Percentiles rank a stretch among this genome's conserved stretches.
These are phyloP conservation scores for Oemleria cerasiformis DNA, from an alignment of 306 rosid genomes.

Conservation along the genomic window DNA sequence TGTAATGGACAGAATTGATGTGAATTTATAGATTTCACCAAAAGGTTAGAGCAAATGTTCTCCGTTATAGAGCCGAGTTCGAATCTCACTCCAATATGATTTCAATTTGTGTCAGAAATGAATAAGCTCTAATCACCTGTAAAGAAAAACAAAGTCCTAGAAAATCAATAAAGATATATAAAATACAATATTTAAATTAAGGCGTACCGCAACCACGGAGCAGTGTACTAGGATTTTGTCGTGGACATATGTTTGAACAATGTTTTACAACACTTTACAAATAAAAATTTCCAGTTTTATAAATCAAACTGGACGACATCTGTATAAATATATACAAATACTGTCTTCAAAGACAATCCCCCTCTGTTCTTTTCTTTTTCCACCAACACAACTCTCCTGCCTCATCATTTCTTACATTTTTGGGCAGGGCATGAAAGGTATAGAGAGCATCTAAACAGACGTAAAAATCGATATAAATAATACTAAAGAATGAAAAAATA, in stretches of 20 bases:
- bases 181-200: too few relatives aligned
- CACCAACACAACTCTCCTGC: neutral
- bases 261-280: neutral
- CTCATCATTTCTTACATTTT: slow-evolving; percentile 13
- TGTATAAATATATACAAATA: slow-evolving; percentile 4
- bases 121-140: too few relatives aligned
- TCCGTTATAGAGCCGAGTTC: too few relatives aligned
- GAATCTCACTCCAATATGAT: too few relatives aligned
- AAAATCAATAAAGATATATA: too few relatives aligned
- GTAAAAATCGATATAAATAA: slow-evolving; percentile 20
- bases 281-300: neutral
- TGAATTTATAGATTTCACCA: too few relatives aligned
- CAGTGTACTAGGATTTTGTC: neutral
- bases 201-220: too few relatives aligned
- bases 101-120: too few relatives aligned
- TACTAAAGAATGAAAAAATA: slow-evolving; percentile 40
- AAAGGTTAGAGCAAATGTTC: too few relatives aligned
- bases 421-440: slow-evolving; percentile 9
- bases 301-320: neutral
- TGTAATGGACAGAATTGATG: too few relatives aligned
- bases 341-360: neutral
- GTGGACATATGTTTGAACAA: neutral
- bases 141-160: too few relatives aligned
- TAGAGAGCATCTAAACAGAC: slow-evolving; percentile 20
- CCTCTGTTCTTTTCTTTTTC: neutral